phyloP scores from a whole-genome alignment of 1,139 yeast genomes.

The Diutina sp. region DNA sequence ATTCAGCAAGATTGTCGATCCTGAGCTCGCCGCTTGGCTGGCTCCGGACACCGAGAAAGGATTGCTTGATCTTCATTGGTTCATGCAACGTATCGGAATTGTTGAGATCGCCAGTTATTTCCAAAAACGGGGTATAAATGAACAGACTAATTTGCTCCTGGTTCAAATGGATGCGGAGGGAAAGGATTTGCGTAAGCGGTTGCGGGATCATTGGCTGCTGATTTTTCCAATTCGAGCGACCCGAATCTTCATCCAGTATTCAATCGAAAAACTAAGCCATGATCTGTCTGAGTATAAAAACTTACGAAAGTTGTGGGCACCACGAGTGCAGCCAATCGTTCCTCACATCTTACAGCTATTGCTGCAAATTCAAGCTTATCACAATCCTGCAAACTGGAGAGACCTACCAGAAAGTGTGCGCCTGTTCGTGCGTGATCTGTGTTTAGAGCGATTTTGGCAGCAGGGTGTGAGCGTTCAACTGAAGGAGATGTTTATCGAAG shows the following conservation, averaged over 20 bases:
- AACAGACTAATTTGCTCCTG: conserved; percentile 58
- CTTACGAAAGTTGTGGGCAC: conserved; percentile 75
- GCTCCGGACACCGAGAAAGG: conserved; percentile 88
- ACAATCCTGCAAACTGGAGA: conserved; percentile 85
- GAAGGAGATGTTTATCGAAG: conserved; percentile 89
- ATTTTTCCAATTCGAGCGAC: conserved; percentile 94
- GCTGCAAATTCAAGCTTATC: conserved; percentile 88
- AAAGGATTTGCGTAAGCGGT: conserved; percentile 51
- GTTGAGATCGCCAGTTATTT: conserved; percentile 89
- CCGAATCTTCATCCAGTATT: conserved; percentile 85
- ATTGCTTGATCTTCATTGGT: conserved; percentile 83
- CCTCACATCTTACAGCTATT: conserved; percentile 83
- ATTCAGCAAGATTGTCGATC: conserved; percentile 82
- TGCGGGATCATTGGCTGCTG: conserved; percentile 88
- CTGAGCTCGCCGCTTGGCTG: conserved; percentile 87
- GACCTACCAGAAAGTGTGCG: conserved; percentile 83
- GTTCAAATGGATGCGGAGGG: conserved; percentile 93
- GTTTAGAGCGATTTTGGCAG: conserved; percentile 95
- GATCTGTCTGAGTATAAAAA: conserved; percentile 64
- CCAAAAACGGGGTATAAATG: conserved; percentile 67
- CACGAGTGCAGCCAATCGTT: conserved; percentile 79
- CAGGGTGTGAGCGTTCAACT: conserved; percentile 94
- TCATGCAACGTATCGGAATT: conserved; percentile 93
- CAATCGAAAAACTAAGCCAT: conserved; percentile 80
- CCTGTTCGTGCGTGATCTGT: conserved; percentile 75